Evolutionary conservation across 225 moss, liverwort and hornwort genomes (phyloP), one percentile per base, ranked within the genome.

Genomic region (Sphagnum contortum): DNA sequence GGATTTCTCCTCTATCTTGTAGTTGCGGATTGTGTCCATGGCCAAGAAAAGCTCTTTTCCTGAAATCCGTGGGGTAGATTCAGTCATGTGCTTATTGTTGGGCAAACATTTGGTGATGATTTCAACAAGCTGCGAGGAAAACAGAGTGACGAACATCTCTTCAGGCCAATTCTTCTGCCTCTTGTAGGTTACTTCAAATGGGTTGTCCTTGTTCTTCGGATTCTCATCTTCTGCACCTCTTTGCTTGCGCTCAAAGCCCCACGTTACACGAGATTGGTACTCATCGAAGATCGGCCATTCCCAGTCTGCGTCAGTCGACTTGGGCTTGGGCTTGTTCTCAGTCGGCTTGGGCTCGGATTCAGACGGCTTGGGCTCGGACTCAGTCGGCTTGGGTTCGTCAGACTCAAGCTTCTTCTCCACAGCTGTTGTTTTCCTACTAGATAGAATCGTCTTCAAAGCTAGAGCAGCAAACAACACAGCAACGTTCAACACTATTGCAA

Each of bases 241-340:
- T 4, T 65, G 71, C 72, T 72, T 81, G 66, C 72, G 74, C 69
- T 72, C 66, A 59, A 44, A 45, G 48, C 10, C 12, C 66, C 47
- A 70, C 3, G 77, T 69, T 47, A 4, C 3, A 0, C 5, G 0
- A 47, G 62, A 69, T 68, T 52, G 71, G 66, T 66, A 81, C 61
- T 66, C 55, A 60, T 81, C 81, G 56, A 77, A 81, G 29, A 77
- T 49, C 6, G 77, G 81, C 81, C 81, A 81, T 54, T 77, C 69
- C 81, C 81, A 81, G 4, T 72, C 77, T 4, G 69, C 71, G 3
- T 72, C 57, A 56, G 13, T 71, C 66, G 74, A 74, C 52, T 69
- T 77, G n/a, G n/a, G n/a, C n/a, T n/a, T n/a, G n/a, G n/a, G n/a
- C n/a, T n/a, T n/a, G n/a, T n/a, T n/a, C n/a, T n/a, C n/a, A n/a